phyloP scores from a whole-genome alignment of 192 early-diverging fungal genomes.

The Phycomyces nitens region DNA sequence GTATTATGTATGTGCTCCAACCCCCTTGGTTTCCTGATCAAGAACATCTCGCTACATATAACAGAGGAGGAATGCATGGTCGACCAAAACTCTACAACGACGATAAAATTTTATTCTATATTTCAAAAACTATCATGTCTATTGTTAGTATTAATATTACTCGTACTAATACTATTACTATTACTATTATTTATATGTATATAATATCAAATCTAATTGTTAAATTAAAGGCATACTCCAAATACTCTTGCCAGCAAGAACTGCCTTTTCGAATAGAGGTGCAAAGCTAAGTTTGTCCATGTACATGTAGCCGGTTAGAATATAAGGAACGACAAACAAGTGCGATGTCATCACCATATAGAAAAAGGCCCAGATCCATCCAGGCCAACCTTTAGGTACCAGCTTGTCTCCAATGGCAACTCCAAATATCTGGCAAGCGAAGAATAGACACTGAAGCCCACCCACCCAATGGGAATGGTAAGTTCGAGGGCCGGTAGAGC shows the following conservation, averaged over 20 bases:
- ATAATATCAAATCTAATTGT: not conserved
- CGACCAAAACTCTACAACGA: not conserved
- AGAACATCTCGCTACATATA: not conserved
- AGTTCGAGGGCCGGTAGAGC: not conserved
- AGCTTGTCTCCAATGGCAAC: slow-evolving; percentile 7
- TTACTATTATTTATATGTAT: not conserved
- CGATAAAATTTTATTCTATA: not conserved
- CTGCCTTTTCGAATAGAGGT: not conserved
- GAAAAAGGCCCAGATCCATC: not conserved
- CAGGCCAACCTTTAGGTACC: not conserved
- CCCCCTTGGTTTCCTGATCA: not conserved
- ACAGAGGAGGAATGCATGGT: not conserved
- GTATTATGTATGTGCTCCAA: not conserved
- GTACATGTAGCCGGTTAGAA: slow-evolving; percentile 11
- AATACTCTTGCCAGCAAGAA: slow-evolving; percentile 2
- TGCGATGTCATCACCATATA: slow-evolving; percentile 12
- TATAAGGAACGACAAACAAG: slow-evolving; percentile 19
- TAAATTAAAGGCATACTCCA: not conserved
- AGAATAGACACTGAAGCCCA: slow-evolving; percentile 8
- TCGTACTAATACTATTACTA: too few species aligned
- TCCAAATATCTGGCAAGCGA: not conserved
- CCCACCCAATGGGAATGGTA: slow-evolving; percentile 4
- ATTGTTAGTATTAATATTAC: too few species aligned
- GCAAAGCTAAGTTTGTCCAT: slow-evolving; percentile 14
- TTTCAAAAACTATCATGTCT: not conserved